phyloP scores from a whole-genome alignment of 345 rosid genomes.

The Xanthoceras sorbifolium region DNA sequence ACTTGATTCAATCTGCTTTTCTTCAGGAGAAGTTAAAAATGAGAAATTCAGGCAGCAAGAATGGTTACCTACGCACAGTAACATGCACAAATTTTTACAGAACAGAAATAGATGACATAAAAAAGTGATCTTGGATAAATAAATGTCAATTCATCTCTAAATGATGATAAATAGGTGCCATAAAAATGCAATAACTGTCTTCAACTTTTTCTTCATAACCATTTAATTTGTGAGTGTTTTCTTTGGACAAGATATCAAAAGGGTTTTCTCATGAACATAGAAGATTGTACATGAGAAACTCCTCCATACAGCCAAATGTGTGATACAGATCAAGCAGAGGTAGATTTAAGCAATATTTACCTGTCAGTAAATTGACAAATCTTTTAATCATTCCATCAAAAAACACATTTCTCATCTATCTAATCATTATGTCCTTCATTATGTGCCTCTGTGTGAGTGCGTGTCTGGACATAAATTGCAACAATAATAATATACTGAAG shows the following conservation, averaged over 20 bases:
- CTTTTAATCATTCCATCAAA: not conserved
- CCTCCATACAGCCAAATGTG: not conserved
- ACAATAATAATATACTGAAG: not conserved
- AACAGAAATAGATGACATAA: not conserved
- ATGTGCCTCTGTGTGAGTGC: no score
- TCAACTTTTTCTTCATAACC: not conserved
- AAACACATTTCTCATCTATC: constrained; percentile 8
- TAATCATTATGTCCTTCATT: not conserved
- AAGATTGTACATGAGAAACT: not conserved
- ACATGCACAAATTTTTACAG: not conserved
- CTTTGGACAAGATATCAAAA: not conserved
- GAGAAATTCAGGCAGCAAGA: constrained; percentile 18
- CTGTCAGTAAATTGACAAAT: not conserved
- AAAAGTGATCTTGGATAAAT: not conserved
- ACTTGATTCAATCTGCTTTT: constrained; percentile 30
- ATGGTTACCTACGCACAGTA: not conserved
- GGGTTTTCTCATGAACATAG: not conserved
- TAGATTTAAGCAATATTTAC: no score
- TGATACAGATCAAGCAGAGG: not conserved
- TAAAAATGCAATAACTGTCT: not conserved
- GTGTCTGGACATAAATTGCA: not conserved
- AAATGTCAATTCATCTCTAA: not conserved
- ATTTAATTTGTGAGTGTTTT: not conserved
- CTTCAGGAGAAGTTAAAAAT: constrained; percentile 5
- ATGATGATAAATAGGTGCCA: not conserved